Evolutionary conservation across 345 rosid genomes (phyloP).

Genomic region (Diplotaxis tenuifolia): DNA sequence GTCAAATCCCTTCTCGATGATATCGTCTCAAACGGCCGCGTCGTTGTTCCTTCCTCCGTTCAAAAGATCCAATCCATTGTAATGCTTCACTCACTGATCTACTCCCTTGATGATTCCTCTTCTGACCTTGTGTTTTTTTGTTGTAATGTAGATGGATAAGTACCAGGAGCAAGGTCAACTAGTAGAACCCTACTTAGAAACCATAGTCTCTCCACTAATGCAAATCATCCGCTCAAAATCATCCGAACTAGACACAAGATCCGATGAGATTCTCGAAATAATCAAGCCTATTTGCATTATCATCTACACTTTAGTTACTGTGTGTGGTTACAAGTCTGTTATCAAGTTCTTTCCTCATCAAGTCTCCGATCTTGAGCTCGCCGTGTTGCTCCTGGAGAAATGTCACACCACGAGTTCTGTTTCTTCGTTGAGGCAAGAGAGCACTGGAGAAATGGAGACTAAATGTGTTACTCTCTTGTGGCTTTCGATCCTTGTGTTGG

Average conservation of each 20-base stretch:
- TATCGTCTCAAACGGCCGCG: conserved; percentile 62
- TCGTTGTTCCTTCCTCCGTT: conserved; percentile 59
- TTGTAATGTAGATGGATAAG: conserved; percentile 66
- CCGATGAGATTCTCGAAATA: conserved; percentile 55
- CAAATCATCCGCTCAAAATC: conserved; percentile 58
- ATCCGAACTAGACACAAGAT: conserved; percentile 46
- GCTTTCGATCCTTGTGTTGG: conserved; percentile 88
- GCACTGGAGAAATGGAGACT: conserved; percentile 97
- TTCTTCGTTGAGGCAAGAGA: conserved; percentile 74
- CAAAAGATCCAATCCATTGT: conserved; percentile 83
- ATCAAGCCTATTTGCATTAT: conserved; percentile 80
- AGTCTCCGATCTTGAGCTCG: conserved; percentile 88
- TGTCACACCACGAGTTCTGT: conserved; percentile 61
- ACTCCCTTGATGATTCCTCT: not conserved
- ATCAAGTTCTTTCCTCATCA: conserved; percentile 93
- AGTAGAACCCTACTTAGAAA: conserved; percentile 88
- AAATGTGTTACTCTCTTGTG: conserved; percentile 84
- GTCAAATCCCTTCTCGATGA: conserved; percentile 69
- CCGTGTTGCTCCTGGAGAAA: conserved; percentile 77
- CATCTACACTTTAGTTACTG: conserved; percentile 79
- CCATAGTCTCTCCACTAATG: conserved; percentile 81
- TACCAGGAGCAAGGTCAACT: conserved; percentile 91
- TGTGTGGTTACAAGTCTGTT: conserved; percentile 84
- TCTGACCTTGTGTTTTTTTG: not conserved
- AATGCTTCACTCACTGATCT: not conserved